Evolutionary conservation across 371 early-diverging fungal species (phyloP).

Genomic region (Actinomucor elegans): DNA sequence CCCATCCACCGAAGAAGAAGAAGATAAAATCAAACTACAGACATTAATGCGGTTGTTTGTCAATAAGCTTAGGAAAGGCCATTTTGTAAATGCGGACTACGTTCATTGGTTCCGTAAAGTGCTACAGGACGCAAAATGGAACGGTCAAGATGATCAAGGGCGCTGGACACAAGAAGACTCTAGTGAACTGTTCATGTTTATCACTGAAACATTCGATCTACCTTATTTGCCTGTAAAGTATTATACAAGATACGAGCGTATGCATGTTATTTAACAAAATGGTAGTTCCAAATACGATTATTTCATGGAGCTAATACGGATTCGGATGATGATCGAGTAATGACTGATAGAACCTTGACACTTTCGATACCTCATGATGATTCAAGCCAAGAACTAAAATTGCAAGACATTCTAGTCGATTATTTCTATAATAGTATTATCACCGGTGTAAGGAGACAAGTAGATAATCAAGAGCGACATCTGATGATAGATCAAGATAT

Average conservation of each 20-base stretch:
- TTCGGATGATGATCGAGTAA: slow-evolving; percentile 53
- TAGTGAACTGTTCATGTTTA: slow-evolving; percentile 56
- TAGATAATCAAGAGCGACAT: background rate
- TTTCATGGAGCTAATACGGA: slow-evolving; percentile 57
- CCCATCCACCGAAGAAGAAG: slow-evolving; percentile 2
- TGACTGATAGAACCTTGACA: slow-evolving; percentile 54
- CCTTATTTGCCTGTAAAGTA: slow-evolving; percentile 56
- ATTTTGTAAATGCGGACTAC: slow-evolving; percentile 42
- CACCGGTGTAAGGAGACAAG: slow-evolving; percentile 26
- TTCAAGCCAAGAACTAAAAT: background rate
- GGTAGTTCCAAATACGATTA: slow-evolving; percentile 47
- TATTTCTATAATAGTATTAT: slow-evolving; percentile 35
- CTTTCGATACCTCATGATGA: slow-evolving; percentile 42
- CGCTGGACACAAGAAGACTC: slow-evolving; percentile 55
- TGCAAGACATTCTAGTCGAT: slow-evolving; percentile 29
- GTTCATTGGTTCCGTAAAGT: slow-evolving; percentile 50
- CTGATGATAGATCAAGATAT: background rate
- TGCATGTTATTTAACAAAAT: too few species aligned
- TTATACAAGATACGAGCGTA: too few species aligned
- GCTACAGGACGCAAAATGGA: slow-evolving; percentile 48
- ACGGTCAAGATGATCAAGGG: slow-evolving; percentile 21
- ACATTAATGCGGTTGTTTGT: slow-evolving; percentile 53
- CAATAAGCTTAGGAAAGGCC: slow-evolving; percentile 54
- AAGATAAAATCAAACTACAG: slow-evolving; percentile 40
- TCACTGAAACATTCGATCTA: slow-evolving; percentile 54